Evolutionary conservation across 306 rosid genomes (phyloP).

Genomic region (Sicyos edulis): DNA sequence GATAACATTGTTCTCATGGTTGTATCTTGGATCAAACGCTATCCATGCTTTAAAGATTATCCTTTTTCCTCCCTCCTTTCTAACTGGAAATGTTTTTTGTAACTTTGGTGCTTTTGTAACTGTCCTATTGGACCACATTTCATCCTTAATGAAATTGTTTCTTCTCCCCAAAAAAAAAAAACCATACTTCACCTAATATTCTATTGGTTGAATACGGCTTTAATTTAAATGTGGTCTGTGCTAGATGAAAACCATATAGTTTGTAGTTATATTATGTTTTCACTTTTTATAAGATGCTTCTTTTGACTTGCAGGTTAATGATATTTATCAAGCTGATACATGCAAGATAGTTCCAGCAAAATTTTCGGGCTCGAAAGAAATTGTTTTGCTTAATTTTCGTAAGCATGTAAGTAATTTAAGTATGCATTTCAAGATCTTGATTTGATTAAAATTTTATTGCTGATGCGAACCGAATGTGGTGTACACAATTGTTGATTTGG

Average conservation of each 20-base stretch:
- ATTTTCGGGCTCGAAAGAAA: constrained; percentile 88
- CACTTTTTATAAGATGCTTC: background rate
- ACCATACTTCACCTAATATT: background rate
- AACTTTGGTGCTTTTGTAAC: too few relatives aligned
- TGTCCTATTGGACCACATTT: too few relatives aligned
- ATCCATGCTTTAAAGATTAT: too few relatives aligned
- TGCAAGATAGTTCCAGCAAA: constrained; percentile 90
- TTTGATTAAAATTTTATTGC: background rate
- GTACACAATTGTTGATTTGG: background rate
- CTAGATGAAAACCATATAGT: background rate
- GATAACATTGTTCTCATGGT: too few relatives aligned
- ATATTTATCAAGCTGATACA: constrained; percentile 65
- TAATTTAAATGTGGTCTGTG: background rate
- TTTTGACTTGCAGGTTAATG: constrained; percentile 49
- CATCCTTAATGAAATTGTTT: too few relatives aligned
- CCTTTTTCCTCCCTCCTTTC: too few relatives aligned
- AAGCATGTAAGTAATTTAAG: constrained; percentile 40
- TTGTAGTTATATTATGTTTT: background rate
- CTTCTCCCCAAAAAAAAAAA: too few relatives aligned
- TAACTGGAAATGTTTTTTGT: too few relatives aligned
- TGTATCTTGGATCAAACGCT: too few relatives aligned
- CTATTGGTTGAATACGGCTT: background rate
- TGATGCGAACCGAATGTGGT: background rate
- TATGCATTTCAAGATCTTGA: background rate
- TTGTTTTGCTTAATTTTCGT: constrained; percentile 61